These are phyloP conservation scores for Fagopyrum tataricum DNA, from an alignment of 148 eudicot genomes.

Conservation along the genomic window DNA sequence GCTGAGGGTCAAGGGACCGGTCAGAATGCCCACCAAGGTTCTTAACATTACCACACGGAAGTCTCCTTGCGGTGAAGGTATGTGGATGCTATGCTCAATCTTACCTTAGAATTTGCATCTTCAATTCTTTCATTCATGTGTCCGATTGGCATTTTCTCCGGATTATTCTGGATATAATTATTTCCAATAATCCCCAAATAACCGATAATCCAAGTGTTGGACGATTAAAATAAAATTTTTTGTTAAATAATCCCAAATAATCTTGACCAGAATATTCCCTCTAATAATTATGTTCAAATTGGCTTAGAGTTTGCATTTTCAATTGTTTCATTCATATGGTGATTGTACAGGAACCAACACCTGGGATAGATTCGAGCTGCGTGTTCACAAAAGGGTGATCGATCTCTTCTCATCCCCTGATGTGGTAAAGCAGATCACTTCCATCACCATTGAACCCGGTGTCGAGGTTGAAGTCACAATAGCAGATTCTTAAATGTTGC, in stretches of 20 bases:
- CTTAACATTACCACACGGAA: slow-evolving; percentile 83
- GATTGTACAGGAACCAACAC: slow-evolving; percentile 47
- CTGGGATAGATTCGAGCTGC: slow-evolving; percentile 53
- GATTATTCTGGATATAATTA: no score
- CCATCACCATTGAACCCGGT: slow-evolving; percentile 68
- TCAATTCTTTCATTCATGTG: neutral
- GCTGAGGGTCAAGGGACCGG: slow-evolving; percentile 98
- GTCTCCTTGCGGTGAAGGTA: slow-evolving; percentile 99
- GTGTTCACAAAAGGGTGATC: slow-evolving; percentile 61
- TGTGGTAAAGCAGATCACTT: slow-evolving; percentile 63
- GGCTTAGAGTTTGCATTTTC: neutral
- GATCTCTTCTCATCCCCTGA: slow-evolving; percentile 69
- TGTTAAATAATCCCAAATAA: no score
- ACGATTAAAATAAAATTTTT: neutral
- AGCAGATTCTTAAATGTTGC: slow-evolving; percentile 37
- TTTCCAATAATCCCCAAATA: no score
- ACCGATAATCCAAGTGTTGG: no score
- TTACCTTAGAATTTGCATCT: neutral
- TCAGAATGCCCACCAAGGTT: slow-evolving; percentile 95
- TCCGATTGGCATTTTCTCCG: no score
- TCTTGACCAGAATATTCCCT: no score
- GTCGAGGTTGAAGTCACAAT: slow-evolving; percentile 67
- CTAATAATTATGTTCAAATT: no score
- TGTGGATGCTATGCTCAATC: neutral
- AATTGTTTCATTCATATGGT: neutral